Evolutionary conservation across 768 basidiomycete species (phyloP).

Genomic region (Boletus vinaceobasis): DNA sequence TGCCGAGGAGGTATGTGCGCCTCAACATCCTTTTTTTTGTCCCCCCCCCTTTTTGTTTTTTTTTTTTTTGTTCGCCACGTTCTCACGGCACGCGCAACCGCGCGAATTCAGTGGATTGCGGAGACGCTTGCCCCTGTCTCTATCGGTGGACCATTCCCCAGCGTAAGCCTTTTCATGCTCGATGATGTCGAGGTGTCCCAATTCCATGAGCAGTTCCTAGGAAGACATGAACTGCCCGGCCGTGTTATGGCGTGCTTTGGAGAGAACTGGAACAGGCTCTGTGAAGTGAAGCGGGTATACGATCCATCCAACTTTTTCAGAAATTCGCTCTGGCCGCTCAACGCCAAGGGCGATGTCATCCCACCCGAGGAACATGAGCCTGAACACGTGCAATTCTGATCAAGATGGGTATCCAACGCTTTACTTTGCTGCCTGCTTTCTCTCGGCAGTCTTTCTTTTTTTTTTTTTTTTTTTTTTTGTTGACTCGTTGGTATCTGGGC

Average conservation of each 20-base stretch:
- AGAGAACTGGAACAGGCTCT: slow-evolving; percentile 68
- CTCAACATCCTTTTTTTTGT: not conserved
- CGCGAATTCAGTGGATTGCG: slow-evolving; percentile 63
- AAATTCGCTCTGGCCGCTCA: slow-evolving; percentile 79
- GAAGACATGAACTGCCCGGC: slow-evolving; percentile 60
- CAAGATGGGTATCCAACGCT: not conserved
- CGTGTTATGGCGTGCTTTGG: slow-evolving; percentile 70
- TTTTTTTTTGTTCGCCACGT: not conserved
- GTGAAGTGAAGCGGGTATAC: slow-evolving; percentile 67
- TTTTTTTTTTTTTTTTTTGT: not conserved
- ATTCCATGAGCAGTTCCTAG: slow-evolving; percentile 58
- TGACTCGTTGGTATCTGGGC: not conserved
- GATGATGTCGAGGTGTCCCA: slow-evolving; percentile 15
- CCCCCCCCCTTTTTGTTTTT: not conserved
- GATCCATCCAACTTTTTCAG: slow-evolving; percentile 76
- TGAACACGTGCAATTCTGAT: slow-evolving; percentile 25
- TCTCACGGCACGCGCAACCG: slow-evolving; percentile 9
- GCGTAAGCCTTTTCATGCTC: slow-evolving; percentile 49
- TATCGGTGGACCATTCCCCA: slow-evolving; percentile 79
- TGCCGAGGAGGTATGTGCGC: slow-evolving; percentile 66
- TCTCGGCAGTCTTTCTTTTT: not conserved
- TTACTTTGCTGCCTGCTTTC: too few relatives aligned
- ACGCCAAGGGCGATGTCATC: slow-evolving; percentile 52
- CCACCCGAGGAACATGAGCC: slow-evolving; percentile 63
- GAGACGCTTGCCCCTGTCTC: slow-evolving; percentile 68